phyloP scores from a whole-genome alignment of 1,284 basidiomycete species.

The Cryptococcus wingfieldii region DNA sequence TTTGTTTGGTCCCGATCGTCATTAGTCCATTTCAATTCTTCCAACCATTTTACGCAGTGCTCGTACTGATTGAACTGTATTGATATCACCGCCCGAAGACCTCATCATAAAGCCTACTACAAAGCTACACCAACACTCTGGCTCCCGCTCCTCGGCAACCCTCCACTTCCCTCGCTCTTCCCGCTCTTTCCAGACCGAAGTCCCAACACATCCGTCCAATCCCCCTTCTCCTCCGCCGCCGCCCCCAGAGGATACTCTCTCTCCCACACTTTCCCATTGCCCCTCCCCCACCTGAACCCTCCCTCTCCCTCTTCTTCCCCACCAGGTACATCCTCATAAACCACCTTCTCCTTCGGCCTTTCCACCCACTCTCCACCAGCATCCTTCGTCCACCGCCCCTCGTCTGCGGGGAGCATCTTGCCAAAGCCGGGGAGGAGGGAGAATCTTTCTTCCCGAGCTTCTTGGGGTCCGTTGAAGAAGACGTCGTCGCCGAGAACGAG shows the following conservation, averaged over 20 bases:
- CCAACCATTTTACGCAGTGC: no score
- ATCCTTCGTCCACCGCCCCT: not conserved
- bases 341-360: not conserved
- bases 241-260: conserved; percentile 13
- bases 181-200: not conserved
- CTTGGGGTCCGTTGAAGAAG: conserved; percentile 28
- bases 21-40: no score
- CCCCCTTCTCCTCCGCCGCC: conserved; percentile 1
- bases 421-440: conserved; percentile 19
- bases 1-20: no score
- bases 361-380: not conserved
- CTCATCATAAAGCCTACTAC: not conserved
- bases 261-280: conserved; percentile 17
- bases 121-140: not conserved
- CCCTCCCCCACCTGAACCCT: conserved; percentile 8
- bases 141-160: not conserved
- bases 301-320: conserved; percentile 6
- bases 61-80: no score
- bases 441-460: conserved; percentile 16
- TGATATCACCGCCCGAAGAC: no score
- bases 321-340: not conserved
- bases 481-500: conserved; percentile 34
- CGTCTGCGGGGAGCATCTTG: conserved; percentile 3
- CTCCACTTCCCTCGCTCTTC: not conserved
- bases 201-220: conserved; percentile 17